Evolutionary conservation across 2,329 filamentous ascomycete genomes (phyloP), one percentile per base, ranked within the genome.

Genomic region (Amauroascus niger): DNA sequence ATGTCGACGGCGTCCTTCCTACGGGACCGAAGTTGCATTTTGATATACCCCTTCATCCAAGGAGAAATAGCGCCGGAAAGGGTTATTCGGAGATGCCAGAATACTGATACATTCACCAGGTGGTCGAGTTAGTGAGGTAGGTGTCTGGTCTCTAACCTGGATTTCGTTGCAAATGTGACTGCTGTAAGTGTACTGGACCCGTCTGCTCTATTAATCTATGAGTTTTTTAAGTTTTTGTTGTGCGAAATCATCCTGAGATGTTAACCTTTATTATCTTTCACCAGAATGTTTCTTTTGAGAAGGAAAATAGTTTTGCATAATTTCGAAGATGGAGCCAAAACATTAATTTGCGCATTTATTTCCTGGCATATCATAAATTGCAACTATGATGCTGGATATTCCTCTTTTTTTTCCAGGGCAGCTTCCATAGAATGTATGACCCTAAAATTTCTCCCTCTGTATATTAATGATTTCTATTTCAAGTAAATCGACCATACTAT

Each of bases 1-100:
- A 53, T 22, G 51, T 53, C n/a, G 35, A 53, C 41, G 51, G 51
- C 7, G 45, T 53, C 9, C 44, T 53, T 1, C 51, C 51, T 24
- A 53, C 37, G 2, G 51, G 51, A 8, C 51, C 51, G 9, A 32
- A 33, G n/a, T 28, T 53, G 13, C 51, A 49, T 40, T 53, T 53
- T 41, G 35, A 53, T 48, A 35, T 46, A 26, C 50, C 41, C 13
- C 40, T 41, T 18, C 49, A 52, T 20, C 50, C 50, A 39, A 37
- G 39, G 40, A 52, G 50, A 9, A 37, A 11, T 35, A 52, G 32
- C 18, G 9, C 9, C 14, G 28, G 41, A 22, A 49, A 26, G 28
- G 26, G 13, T 7, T 6, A n/a, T 33, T 16, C 26, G 3, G 16
- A 35, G 14, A 35, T 33, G 2, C 8, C 16, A 18, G 26, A 43